Percentiles rank a stretch among this genome's conserved stretches.
Conservation (phyloP, 768 basidiomycete genomes). For the Infundibulicybe gibba region DNA sequence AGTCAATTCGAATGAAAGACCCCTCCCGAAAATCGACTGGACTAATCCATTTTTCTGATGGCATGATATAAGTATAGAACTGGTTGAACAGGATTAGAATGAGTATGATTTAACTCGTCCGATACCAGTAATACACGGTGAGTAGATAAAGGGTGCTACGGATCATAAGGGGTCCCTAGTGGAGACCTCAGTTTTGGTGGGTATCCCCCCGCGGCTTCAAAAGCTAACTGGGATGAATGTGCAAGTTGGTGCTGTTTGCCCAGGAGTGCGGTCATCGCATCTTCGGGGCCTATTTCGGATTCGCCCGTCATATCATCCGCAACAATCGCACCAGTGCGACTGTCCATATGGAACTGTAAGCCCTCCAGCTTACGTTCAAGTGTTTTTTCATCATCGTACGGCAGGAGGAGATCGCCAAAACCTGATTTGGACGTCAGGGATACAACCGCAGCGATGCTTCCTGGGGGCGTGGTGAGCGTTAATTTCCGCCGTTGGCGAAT, state of each 20-base stretch:
- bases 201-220: slow-evolving; percentile 18
- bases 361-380: slow-evolving; percentile 47
- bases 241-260: slow-evolving; percentile 16
- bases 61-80: too few species aligned
- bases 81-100: too few species aligned
- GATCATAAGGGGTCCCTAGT: slow-evolving; percentile 12
- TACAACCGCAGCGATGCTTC: slow-evolving; percentile 53
- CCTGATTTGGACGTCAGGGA: slow-evolving; percentile 59
- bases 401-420: slow-evolving; percentile 57
- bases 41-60: too few species aligned
- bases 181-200: slow-evolving; percentile 14
- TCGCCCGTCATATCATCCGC: slow-evolving; percentile 44
- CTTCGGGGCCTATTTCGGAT: slow-evolving; percentile 26
- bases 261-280: slow-evolving; percentile 34
- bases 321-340: slow-evolving; percentile 57
- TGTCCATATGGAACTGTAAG: slow-evolving; percentile 52
- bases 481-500: slow-evolving; percentile 42
- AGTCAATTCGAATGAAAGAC: too few species aligned
- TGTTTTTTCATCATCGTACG: slow-evolving; percentile 46
- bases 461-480: slow-evolving; percentile 51
- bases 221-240: slow-evolving; percentile 13
- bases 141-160: slow-evolving; percentile 1
- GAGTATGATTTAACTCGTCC: too few species aligned
- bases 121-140: not conserved
- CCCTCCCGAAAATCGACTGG: too few species aligned